These are phyloP conservation scores for Tuber calosporum DNA, from an alignment of 495 filamentous ascomycete species.

Conservation along the genomic window DNA sequence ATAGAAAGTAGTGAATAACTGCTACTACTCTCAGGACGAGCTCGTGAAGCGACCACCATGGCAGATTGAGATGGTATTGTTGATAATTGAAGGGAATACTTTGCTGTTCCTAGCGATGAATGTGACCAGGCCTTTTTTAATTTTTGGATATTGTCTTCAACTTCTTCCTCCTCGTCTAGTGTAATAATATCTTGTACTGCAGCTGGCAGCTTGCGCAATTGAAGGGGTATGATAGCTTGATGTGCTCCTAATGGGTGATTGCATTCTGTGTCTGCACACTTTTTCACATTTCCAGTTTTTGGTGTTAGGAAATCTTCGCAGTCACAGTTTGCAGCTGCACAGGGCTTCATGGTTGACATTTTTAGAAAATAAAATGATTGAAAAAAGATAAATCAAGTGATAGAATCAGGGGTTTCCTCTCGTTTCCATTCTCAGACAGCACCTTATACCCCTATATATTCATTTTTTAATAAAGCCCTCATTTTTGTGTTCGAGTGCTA, in stretches of 20 bases:
- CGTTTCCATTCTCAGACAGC: neutral
- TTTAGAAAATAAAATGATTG: neutral
- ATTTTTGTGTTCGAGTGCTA: no score
- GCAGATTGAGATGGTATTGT: neutral
- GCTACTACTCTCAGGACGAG: accelerated
- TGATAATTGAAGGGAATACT: no score
- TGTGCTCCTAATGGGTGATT: neutral
- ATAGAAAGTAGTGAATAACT: neutral
- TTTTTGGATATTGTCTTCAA: neutral
- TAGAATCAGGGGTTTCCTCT: neutral
- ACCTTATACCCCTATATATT: no score
- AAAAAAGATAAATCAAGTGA: neutral
- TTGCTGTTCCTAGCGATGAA: neutral
- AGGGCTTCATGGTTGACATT: neutral
- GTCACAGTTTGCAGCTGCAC: neutral
- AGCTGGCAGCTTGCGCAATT: neutral
- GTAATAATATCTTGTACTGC: neutral
- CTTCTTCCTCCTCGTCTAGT: neutral
- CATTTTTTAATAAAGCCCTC: no score
- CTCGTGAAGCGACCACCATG: neutral
- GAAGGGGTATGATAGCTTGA: neutral
- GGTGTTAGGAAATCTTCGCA: neutral
- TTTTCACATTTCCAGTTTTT: neutral
- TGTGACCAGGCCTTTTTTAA: neutral
- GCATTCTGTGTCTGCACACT: neutral